Base-by-base conservation (phyloP, 495 filamentous ascomycete species). In the Platismatia glauca region DNA sequence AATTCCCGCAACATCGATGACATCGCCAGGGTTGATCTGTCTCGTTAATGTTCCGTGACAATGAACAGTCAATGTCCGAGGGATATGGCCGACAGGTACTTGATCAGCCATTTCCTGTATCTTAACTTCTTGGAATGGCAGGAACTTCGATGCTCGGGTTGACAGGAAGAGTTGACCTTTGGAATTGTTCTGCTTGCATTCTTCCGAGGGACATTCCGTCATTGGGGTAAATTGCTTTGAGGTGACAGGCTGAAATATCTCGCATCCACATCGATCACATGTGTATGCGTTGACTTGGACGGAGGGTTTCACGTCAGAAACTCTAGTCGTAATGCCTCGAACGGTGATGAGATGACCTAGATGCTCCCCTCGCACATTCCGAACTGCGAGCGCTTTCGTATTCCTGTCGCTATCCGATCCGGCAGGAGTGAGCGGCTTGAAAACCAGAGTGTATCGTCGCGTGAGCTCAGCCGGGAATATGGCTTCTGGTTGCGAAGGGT, bases 31-130 rank as follows among this genome's bases (percentile, higher is more conserved):
- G 72, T 89, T 97, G 67, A 97, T 82, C 63, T 89, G 83, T 24
- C 94, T 80, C 22, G 90, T 90, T 29, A 93, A 80, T 64, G 81
- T 86, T 59, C 95, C 95, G 69, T 95, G 87, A 72, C 91, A 96
- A 69, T 95, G 85, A 20, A 98, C 74, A 2, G 93, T 97, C 56
- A 98, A 76, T 48, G 87, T 88, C 55, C 94, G 85, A 27, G 94
- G 94, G 64, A 98, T 97, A 71, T 98, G 94, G 34, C 94, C 94
- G 63, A 98, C 93, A 12, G 94, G 94, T 2, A 98, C 94, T 71
- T 98, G 94, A 68, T 97, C 94, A 34, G 94, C 92, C 82, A 97
- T 88, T 74, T 98, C 94, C 76, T 98, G 95, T 67, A 98, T 90
- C 77, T 97, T 97, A 70, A 97, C 86, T 74, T 98, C 94, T 74